Conservation (phyloP, 768 basidiomycete species). For the Lactarius indigo region DNA sequence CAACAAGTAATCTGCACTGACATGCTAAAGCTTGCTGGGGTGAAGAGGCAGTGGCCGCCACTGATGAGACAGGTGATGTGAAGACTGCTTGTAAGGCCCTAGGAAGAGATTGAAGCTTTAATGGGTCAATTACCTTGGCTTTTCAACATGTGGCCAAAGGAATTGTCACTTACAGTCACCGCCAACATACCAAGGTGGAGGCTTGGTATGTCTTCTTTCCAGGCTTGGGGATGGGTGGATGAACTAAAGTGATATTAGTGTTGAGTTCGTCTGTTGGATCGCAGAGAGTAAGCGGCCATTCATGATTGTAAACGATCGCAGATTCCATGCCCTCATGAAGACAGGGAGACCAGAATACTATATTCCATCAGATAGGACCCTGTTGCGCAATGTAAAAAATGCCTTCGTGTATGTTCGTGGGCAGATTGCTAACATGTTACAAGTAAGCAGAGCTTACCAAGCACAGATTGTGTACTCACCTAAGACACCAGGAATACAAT, state of each 20-base stretch:
- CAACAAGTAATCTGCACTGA: constrained; percentile 8
- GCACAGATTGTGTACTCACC: no score
- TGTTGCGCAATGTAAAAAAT: constrained; percentile 32
- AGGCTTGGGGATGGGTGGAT: no score
- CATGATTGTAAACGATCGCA: background rate
- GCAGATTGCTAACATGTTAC: constrained; percentile 27
- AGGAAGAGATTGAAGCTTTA: background rate
- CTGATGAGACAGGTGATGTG: background rate
- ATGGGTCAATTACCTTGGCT: constrained; percentile 2
- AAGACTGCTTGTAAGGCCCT: background rate
- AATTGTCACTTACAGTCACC: background rate
- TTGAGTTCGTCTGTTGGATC: no score
- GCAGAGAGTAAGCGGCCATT: no score
- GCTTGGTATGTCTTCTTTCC: background rate
- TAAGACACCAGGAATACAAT: background rate
- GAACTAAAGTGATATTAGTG: no score
- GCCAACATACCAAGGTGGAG: background rate
- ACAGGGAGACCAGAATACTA: constrained; percentile 34
- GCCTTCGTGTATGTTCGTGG: constrained; percentile 28
- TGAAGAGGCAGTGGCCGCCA: background rate
- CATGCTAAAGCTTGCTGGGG: constrained; percentile 13
- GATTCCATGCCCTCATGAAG: constrained; percentile 14
- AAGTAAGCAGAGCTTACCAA: no score
- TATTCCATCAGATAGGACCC: constrained; percentile 32
- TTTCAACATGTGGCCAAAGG: background rate